Evolutionary conservation across 257 asterid genomes (phyloP).

Genomic region (Penstemon barbatus): DNA sequence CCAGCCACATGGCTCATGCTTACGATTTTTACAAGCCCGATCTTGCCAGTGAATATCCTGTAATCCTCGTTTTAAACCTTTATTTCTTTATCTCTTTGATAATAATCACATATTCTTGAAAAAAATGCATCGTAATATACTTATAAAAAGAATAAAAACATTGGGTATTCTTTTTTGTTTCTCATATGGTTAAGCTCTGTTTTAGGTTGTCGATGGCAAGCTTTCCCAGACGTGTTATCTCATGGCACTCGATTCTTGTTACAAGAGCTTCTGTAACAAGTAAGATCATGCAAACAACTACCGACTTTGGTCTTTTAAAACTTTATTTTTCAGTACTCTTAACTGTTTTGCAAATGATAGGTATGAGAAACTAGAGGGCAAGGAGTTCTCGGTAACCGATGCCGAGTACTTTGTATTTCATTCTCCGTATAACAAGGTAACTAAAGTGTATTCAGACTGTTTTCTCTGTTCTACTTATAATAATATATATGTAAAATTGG

Average conservation of each 20-base stretch:
- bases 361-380: constrained; percentile 81
- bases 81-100: constrained; percentile 5
- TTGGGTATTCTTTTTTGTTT: constrained; percentile 5
- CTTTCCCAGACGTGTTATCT: constrained; percentile 99
- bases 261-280: constrained; percentile 78
- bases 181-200: constrained; percentile 29
- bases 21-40: constrained; percentile 98
- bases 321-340: constrained; percentile 19
- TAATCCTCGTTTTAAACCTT: constrained; percentile 36
- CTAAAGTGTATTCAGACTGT: constrained; percentile 9
- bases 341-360: constrained; percentile 41
- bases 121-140: no score
- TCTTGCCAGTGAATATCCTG: constrained; percentile 99
- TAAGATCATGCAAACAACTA: constrained; percentile 32
- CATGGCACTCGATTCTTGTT: constrained; percentile 97
- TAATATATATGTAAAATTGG: not conserved
- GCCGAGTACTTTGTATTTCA: constrained; percentile 87
- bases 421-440: constrained; percentile 98
- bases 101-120: no score
- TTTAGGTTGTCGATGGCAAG: constrained; percentile 97
- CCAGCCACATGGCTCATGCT: constrained; percentile 93
- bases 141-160: not conserved
- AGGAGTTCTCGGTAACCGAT: constrained; percentile 72
- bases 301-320: constrained; percentile 8
- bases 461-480: not conserved